These are phyloP conservation scores for Tephrocybe sp. DNA, from an alignment of 768 basidiomycete species.

Conservation along the genomic window DNA sequence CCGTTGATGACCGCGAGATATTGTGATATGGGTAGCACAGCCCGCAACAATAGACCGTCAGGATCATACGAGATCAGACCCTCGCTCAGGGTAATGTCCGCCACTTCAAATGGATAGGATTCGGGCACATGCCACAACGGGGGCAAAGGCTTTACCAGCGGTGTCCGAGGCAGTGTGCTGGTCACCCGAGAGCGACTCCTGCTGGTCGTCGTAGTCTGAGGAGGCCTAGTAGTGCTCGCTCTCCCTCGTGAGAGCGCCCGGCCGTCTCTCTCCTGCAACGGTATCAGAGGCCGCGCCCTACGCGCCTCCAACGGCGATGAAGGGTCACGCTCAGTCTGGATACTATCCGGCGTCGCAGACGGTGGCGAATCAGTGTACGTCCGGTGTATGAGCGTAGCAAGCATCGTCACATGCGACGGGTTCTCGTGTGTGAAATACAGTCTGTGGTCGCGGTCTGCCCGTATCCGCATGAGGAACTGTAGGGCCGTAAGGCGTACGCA, in stretches of 20 bases:
- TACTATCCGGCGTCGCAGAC: constrained; percentile 7
- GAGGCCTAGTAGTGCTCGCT: constrained; percentile 36
- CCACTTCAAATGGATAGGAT: constrained; percentile 51
- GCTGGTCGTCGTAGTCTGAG: constrained; percentile 22
- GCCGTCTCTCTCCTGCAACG: constrained; percentile 50
- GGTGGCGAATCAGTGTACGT: constrained; percentile 21
- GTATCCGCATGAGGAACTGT: constrained; percentile 85
- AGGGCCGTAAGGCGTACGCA: constrained; percentile 70
- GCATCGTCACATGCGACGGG: constrained; percentile 54
- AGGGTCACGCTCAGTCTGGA: constrained; percentile 14
- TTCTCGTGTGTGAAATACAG: constrained; percentile 70
- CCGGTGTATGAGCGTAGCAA: constrained; percentile 68
- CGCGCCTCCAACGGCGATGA: constrained; percentile 33
- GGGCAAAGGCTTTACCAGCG: constrained; percentile 38
- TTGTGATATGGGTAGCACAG: constrained; percentile 70
- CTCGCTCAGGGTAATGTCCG: constrained; percentile 66
- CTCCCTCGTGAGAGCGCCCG: constrained; percentile 54
- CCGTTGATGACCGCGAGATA: constrained; percentile 66
- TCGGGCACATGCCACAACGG: constrained; percentile 75
- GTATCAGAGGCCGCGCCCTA: constrained; percentile 46
- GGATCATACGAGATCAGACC: constrained; percentile 67
- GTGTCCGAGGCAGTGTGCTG: constrained; percentile 27
- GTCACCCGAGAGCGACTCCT: constrained; percentile 28
- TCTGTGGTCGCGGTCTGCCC: constrained; percentile 89
- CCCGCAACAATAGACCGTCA: constrained; percentile 34